Evolutionary conservation across 2,329 filamentous ascomycete species (phyloP), one percentile per base, ranked within the genome.

Genomic region (Calonectria multiphialidica): DNA sequence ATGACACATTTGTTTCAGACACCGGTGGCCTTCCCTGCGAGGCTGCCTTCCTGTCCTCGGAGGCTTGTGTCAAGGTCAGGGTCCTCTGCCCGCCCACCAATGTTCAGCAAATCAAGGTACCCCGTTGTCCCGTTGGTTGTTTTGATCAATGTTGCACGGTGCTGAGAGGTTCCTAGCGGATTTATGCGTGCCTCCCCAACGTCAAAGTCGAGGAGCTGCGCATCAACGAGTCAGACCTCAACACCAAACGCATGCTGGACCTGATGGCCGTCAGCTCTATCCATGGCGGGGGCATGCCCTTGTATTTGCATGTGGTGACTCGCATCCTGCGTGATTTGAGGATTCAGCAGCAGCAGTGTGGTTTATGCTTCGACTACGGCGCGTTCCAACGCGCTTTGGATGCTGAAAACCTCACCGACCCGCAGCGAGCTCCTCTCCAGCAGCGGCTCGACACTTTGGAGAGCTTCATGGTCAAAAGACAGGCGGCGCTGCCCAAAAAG

Each of bases 311-410:
- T 62, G 87, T 90, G 0, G 82, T 91, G 2, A 83, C 86, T 33
- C 85, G 88, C 0, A 88, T 93, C 33, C 82, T 94, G 0, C 84
- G 90, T 1, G 86, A 91, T 0, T 86, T 93, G 80, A 87, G 89
- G 0, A 80, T 87, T 1, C 63, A 81, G 0, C 87, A 89, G 65
- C 87, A 89, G 64, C 50, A 76, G 0, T 79, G 40, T 0, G 77
- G 78, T 0, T 75, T 55, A 0, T 16, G 68, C 0, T 91, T 94
- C 78, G 81, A 87, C 68, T 93, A 93, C 66, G 37, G 57, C 0
- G 74, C 79, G 0, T 92, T 92, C 80, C 86, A 84, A 57, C 6
- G 30, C 0, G 72, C 82, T 3, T 21, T 83, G 8, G 66, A 70
- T 7, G 28, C 66, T 0, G 82, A 86, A 28, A 76, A 81, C 0